These are phyloP conservation scores for Polyplosphaeria fusca DNA, from an alignment of 495 filamentous ascomycete genomes.

Conservation along the genomic window DNA sequence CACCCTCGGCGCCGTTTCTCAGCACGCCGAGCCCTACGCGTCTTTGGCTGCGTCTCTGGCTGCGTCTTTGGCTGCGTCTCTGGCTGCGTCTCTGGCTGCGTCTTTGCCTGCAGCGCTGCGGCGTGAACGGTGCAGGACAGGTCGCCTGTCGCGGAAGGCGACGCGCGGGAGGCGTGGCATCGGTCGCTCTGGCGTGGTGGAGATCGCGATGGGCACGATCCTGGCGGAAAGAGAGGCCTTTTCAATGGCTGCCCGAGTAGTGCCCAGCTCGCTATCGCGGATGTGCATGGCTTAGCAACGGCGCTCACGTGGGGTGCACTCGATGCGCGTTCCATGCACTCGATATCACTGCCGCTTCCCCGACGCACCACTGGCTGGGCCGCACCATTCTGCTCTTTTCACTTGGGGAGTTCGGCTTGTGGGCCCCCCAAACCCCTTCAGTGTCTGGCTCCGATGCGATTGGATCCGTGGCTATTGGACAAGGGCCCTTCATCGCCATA, in stretches of 20 bases:
- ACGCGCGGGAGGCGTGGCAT: too few relatives aligned
- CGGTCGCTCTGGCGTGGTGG: too few relatives aligned
- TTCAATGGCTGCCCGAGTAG: conserved; percentile 10
- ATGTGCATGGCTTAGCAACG: neutral
- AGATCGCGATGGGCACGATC: too few relatives aligned
- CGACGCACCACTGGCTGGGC: conserved; percentile 8
- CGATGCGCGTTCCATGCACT: conserved; percentile 13
- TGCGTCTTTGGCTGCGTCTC: too few relatives aligned
- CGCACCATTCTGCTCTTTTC: neutral
- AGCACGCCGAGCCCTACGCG: too few relatives aligned
- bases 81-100: too few relatives aligned
- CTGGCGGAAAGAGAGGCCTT: conserved; percentile 7
- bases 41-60: too few relatives aligned
- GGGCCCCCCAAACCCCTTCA: conserved; percentile 8
- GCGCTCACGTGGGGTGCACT: conserved; percentile 24
- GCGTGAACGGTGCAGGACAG: too few relatives aligned
- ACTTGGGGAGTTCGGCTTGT: conserved; percentile 19
- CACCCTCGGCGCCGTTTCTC: too few relatives aligned
- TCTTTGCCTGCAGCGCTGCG: too few relatives aligned
- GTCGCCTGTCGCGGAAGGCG: too few relatives aligned
- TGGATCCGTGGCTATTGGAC: neutral
- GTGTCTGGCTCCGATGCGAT: conserved; percentile 11
- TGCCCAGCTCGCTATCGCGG: conserved; percentile 9
- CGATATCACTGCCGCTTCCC: conserved; percentile 22
- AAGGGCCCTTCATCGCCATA: neutral